phyloP scores from a whole-genome alignment of 371 early-diverging fungal genomes.

The Parasitella parasitica region DNA sequence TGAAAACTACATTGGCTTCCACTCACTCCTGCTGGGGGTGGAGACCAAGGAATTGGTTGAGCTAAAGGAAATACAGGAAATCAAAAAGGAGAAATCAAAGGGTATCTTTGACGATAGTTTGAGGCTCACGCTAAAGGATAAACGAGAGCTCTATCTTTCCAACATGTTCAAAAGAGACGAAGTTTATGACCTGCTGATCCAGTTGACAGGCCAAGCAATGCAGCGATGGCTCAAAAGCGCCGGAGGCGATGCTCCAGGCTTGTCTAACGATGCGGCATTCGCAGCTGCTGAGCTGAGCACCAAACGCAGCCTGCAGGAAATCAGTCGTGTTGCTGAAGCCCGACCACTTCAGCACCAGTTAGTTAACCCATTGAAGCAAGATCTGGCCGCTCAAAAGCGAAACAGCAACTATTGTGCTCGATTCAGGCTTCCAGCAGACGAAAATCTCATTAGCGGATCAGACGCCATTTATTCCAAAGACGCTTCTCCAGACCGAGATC shows the following conservation, averaged over 20 bases:
- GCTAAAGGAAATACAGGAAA: constrained; percentile 85
- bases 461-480: constrained; percentile 51
- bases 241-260: constrained; percentile 64
- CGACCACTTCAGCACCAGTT: constrained; percentile 17
- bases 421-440: constrained; percentile 70
- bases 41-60: constrained; percentile 90
- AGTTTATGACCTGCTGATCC: constrained; percentile 85
- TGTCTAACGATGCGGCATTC: constrained; percentile 30
- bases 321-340: not conserved
- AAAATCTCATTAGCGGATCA: constrained; percentile 61
- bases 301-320: not conserved
- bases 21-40: constrained; percentile 88
- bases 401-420: constrained; percentile 70
- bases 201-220: constrained; percentile 85
- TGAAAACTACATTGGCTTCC: constrained; percentile 90
- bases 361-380: constrained; percentile 61
- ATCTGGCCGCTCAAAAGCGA: constrained; percentile 68
- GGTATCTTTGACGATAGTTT: constrained; percentile 88
- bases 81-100: constrained; percentile 86
- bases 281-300: constrained; percentile 2
- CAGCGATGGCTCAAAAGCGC: constrained; percentile 81
- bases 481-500: constrained; percentile 1
- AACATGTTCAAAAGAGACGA: constrained; percentile 95
- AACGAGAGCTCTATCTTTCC: constrained; percentile 80
- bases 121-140: constrained; percentile 75